A percentile compares a stretch with the other conserved stretches of the same genome.
phyloP scores from a whole-genome alignment of 2,329 filamentous ascomycete genomes.

The Thermomyces lanuginosus region DNA sequence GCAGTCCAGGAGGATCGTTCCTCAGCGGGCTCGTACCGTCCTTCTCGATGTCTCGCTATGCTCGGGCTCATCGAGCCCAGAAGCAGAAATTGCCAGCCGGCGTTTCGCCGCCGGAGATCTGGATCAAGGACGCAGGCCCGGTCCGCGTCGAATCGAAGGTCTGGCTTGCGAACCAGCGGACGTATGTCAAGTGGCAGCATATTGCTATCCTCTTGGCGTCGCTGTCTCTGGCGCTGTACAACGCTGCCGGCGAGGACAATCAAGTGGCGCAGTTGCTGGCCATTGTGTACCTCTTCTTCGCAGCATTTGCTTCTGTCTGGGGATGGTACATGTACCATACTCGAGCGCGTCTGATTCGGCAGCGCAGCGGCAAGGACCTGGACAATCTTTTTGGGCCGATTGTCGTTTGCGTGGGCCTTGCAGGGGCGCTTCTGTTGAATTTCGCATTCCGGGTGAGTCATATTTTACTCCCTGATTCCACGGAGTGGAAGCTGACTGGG shows the following conservation, averaged over 20 bases:
- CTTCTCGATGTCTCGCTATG: conserved; percentile 68
- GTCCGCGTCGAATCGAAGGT: conserved; percentile 94
- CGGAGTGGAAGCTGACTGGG: no score
- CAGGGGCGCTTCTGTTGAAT: conserved; percentile 65
- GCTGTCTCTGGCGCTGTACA: conserved; percentile 70
- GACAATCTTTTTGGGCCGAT: conserved; percentile 77
- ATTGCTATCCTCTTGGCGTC: conserved; percentile 75
- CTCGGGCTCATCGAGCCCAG: conserved; percentile 31
- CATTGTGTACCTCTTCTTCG: conserved; percentile 67
- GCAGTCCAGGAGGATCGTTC: conserved; percentile 1
- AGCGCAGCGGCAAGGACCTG: conserved; percentile 81
- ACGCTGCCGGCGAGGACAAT: conserved; percentile 62
- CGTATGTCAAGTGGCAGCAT: conserved; percentile 98
- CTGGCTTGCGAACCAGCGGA: conserved; percentile 96
- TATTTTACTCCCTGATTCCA: no score
- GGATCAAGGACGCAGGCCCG: conserved; percentile 89
- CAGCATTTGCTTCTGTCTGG: conserved; percentile 71
- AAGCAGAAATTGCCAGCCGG: conserved; percentile 57
- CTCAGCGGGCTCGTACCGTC: conserved; percentile 48
- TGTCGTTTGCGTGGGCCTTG: conserved; percentile 63
- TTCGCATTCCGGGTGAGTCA: conserved; percentile 56
- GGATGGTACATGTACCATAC: conserved; percentile 69
- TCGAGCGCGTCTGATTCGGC: conserved; percentile 61
- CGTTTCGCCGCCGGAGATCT: conserved; percentile 65
- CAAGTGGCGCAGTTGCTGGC: conserved; percentile 61